Base-by-base conservation (phyloP, 352 stramenopile genomes). In the Globisporangium radiosum region DNA sequence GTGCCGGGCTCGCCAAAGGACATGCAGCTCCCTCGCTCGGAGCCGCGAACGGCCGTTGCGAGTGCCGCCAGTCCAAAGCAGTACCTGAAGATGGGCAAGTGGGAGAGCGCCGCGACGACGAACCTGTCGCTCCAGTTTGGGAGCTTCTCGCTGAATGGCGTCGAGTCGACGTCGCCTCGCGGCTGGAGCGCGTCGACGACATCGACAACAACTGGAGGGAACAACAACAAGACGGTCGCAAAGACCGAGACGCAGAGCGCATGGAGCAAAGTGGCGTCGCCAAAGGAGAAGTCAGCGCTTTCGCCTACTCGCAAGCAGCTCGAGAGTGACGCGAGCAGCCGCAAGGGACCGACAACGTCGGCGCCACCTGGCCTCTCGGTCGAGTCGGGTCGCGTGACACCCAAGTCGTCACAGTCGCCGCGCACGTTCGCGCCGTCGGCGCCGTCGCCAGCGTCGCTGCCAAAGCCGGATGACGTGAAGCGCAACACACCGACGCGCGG, bases 81-180 rank as follows among this genome's bases (percentile, higher is more conserved):
- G 58, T 92, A 92, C 63, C 72, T 94, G 4, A 91, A 90, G 62
- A 84, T 94, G 67, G 85, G 85, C 56, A 87, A 87, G 54, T 94
- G 85, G 85, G 85, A 92, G 44, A 87, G 63, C 47, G 76, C 72
- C 8, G 79, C 73, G 10, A 66, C 78, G 15, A 68, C 81, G 4
- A 90, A 92, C 64, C 60, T 94, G 25, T 90, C 82, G 50, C 75
- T 94, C 40, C 85, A 94, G 68, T 94, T 94, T 70, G 85, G 85
- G 11, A 94, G 85, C 70, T 94, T 94, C 33, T 94, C 85, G 19
- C 64, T 94, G 33, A 90, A 80, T 56, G 82, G 78, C 47, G 47
- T 64, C 25, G 79, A 90, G 52, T 54, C 83, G 7, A 73, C 79
- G n/a, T 87, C 81, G 7, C 77, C 78, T 56, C 70, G 71, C 47